A percentile compares a stretch with the other conserved stretches of the same genome.
Evolutionary conservation across 805 yeast genomes (phyloP).

Genomic region (Wickerhamiella hasegawae): DNA sequence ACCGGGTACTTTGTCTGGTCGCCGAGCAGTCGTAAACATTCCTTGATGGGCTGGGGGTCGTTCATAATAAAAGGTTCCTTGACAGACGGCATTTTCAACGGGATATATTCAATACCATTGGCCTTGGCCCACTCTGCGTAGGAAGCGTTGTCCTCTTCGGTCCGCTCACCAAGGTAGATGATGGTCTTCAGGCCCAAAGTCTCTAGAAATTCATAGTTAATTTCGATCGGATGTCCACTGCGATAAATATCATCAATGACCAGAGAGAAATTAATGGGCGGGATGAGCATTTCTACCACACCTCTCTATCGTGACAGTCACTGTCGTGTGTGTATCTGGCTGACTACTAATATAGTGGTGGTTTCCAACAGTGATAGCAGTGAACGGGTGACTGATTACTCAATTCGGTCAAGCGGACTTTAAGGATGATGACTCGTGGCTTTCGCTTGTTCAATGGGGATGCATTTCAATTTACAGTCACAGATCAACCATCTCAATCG

Average conservation of each 20-base stretch:
- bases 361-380: too few species aligned
- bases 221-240: conserved; percentile 85
- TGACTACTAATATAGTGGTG: too few species aligned
- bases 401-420: too few species aligned
- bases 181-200: conserved; percentile 61
- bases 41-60: conserved; percentile 39
- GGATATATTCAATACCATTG: conserved; percentile 38
- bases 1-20: conserved; percentile 62
- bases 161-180: conserved; percentile 42
- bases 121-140: conserved; percentile 54
- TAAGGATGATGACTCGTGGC: too few species aligned
- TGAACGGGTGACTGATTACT: too few species aligned
- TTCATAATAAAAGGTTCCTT: conserved; percentile 54
- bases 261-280: conserved; percentile 80
- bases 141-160: conserved; percentile 35
- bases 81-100: conserved; percentile 53
- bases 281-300: conserved; percentile 47
- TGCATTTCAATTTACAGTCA: too few species aligned
- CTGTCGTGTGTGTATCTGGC: too few species aligned
- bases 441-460: too few species aligned
- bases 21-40: conserved; percentile 20
- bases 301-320: too few species aligned
- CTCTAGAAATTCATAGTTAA: conserved; percentile 64
- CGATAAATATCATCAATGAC: conserved; percentile 81
- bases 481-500: too few species aligned